phyloP scores from a whole-genome alignment of 371 early-diverging fungal genomes.

The Nematocida ausubeli region DNA sequence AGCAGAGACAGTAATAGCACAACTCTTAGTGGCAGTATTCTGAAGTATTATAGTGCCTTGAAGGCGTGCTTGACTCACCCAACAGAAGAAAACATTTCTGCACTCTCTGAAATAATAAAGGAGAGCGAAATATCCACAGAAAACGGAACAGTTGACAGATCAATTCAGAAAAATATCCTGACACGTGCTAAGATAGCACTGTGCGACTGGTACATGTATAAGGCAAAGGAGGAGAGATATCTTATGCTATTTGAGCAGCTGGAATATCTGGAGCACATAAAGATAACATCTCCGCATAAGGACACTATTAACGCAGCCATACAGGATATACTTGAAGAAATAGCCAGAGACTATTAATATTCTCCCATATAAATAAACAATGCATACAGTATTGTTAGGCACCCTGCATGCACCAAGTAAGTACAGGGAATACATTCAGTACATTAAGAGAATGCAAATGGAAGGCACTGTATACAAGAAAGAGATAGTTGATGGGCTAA shows the following conservation, averaged over 20 bases:
- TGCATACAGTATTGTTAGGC: constrained; percentile 45
- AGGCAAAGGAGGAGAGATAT: constrained; percentile 44
- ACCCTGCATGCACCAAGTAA: constrained; percentile 10
- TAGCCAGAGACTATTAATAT: not conserved
- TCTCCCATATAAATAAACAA: constrained; percentile 32
- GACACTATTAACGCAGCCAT: constrained; percentile 13
- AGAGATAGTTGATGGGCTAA: constrained; percentile 28
- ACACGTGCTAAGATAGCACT: constrained; percentile 22
- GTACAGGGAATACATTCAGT: constrained; percentile 44
- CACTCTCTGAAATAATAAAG: not conserved
- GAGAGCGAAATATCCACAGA: not conserved
- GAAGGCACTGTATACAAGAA: constrained; percentile 27
- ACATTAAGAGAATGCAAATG: constrained; percentile 15
- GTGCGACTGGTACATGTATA: constrained; percentile 46
- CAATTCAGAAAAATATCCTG: constrained; percentile 8
- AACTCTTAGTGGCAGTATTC: no score
- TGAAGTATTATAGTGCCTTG: not conserved
- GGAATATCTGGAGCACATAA: constrained; percentile 22
- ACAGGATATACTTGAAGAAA: constrained; percentile 35
- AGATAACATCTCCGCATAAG: not conserved
- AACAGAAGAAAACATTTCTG: not conserved
- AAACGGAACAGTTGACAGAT: not conserved
- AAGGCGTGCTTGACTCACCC: constrained; percentile 20
- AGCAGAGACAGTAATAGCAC: no score
- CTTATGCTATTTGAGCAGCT: constrained; percentile 42